Percentiles rank a stretch among this genome's conserved stretches.
Evolutionary conservation across 768 basidiomycete genomes (phyloP).

Genomic region (Phlegmacium glaucopus): DNA sequence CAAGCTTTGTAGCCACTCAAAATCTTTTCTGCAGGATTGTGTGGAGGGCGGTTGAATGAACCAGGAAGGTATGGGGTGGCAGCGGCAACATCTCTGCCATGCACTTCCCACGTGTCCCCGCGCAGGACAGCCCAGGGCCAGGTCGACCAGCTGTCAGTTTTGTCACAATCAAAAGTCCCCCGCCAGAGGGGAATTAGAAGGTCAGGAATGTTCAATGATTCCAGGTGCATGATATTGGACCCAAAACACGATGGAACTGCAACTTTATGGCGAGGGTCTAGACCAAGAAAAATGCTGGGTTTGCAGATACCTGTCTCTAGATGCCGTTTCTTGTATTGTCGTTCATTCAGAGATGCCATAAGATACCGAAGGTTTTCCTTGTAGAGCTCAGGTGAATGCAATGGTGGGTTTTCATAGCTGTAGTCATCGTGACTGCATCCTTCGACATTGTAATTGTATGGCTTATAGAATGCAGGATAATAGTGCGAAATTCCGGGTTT

Average conservation of each 20-base stretch:
- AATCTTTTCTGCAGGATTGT: conserved; percentile 37
- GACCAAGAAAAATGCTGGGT: conserved; percentile 30
- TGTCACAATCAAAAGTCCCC: conserved; percentile 16
- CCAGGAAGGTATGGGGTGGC: conserved; percentile 32
- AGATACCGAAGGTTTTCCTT: conserved; percentile 5
- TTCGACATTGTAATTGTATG: conserved; percentile 10
- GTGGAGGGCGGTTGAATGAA: conserved; percentile 38
- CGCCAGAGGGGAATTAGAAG: conserved; percentile 32
- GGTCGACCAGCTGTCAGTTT: conserved; percentile 8
- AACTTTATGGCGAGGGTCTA: conserved; percentile 14
- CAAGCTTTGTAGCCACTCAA: conserved; percentile 27
- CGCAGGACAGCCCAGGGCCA: conserved; percentile 31
- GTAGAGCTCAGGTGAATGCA: conserved; percentile 7
- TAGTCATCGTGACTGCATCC: too few species aligned
- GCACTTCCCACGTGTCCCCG: conserved; percentile 26
- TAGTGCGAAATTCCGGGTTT: conserved; percentile 22
- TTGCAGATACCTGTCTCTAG: conserved; percentile 33
- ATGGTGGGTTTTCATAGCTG: not conserved
- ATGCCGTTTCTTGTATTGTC: conserved; percentile 11
- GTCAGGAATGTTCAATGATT: conserved; percentile 34
- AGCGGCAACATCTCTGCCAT: conserved; percentile 30
- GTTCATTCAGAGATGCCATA: conserved; percentile 11
- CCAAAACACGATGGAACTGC: conserved; percentile 27
- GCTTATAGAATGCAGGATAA: conserved; percentile 26
- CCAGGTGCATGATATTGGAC: conserved; percentile 37